Base-by-base conservation (phyloP, 2,329 filamentous ascomycete genomes). In the Nigrospora osmanthi region DNA sequence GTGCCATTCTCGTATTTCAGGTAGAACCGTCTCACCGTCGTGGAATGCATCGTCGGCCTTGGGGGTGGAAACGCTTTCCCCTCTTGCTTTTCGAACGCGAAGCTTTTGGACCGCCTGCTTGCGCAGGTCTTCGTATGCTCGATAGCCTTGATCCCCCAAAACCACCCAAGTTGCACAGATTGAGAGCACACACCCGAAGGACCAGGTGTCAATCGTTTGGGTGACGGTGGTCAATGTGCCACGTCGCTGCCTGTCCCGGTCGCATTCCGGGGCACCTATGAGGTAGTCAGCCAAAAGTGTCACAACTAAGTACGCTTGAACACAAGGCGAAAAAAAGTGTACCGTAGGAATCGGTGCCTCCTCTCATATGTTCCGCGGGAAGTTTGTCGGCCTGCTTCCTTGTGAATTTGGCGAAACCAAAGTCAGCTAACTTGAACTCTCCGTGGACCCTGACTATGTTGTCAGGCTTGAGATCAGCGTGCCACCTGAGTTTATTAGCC, bases 161-260 rank as follows among this genome's bases (percentile, higher is more conserved):
- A 64, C 57, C 7, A 63, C 52, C 56, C 64, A 69, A 0, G 65
- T 66, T 2, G 65, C 66, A 5, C 61, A 59, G 1, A 63, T 49
- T 0, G 66, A 68, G 17, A 68, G 49, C 1, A 69, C 63, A 36
- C 66, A 69, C 0, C 61, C 62, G 9, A 65, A 47, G 3, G 66
- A 68, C 67, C 67, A 70, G 0, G 57, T 61, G 38, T 70, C 67
- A 10, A 19, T 44, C 35, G 14, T 33, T 38, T 23, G 17, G 33
- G 16, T 38, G 35, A 28, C 38, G 35, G 39, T 14, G 47, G 35
- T 51, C 49, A 7, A 10, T 0, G 39, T 40, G 30, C 15, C 39
- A 11, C 39, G 11, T 4, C 4, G 30, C 1, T 30, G 30, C 39
- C 23, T 16, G 12, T 43, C 4, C 7, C 19, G 34, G 10, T 43